Evolutionary conservation across 1,284 basidiomycete genomes (phyloP).

Genomic region (Tilletia indica): DNA sequence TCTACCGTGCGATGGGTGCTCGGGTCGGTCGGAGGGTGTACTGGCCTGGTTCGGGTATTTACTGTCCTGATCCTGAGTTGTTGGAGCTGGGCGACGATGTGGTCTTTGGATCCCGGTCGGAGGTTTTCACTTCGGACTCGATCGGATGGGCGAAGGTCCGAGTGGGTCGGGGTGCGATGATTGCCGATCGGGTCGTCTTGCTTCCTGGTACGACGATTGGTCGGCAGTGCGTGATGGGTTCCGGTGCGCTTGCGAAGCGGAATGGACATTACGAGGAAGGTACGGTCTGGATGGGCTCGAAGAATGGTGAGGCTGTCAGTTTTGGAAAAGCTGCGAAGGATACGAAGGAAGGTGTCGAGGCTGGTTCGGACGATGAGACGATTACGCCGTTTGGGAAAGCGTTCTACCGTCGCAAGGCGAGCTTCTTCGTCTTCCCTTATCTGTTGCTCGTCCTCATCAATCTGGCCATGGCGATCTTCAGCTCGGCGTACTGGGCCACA

Average conservation of each 20-base stretch:
- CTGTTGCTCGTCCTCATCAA: slow-evolving; percentile 53
- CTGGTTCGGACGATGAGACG: slow-evolving; percentile 42
- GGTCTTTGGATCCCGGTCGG: slow-evolving; percentile 55
- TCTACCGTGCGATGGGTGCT: slow-evolving; percentile 55
- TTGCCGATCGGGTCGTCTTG: slow-evolving; percentile 54
- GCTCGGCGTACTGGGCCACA: slow-evolving; percentile 53
- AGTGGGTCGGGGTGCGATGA: slow-evolving; percentile 54
- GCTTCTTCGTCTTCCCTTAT: slow-evolving; percentile 56
- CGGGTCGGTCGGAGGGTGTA: slow-evolving; percentile 55
- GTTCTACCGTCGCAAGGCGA: slow-evolving; percentile 54
- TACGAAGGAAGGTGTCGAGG: slow-evolving; percentile 32
- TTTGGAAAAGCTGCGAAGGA: slow-evolving; percentile 49
- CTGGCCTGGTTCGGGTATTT: slow-evolving; percentile 55
- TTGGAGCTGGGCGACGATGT: slow-evolving; percentile 55
- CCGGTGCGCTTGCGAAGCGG: slow-evolving; percentile 51
- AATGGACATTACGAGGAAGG: slow-evolving; percentile 55
- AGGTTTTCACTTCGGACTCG: slow-evolving; percentile 54
- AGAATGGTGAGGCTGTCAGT: slow-evolving; percentile 56
- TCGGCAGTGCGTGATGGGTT: slow-evolving; percentile 55
- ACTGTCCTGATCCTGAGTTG: slow-evolving; percentile 55
- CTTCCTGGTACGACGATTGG: slow-evolving; percentile 53
- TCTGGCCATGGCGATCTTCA: slow-evolving; percentile 46
- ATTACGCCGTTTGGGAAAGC: slow-evolving; percentile 55
- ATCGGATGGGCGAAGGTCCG: slow-evolving; percentile 55
- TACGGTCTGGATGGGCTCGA: slow-evolving; percentile 55